Evolutionary conservation across 2,329 filamentous ascomycete species (phyloP).

Genomic region (Epichloe coenophiala): DNA sequence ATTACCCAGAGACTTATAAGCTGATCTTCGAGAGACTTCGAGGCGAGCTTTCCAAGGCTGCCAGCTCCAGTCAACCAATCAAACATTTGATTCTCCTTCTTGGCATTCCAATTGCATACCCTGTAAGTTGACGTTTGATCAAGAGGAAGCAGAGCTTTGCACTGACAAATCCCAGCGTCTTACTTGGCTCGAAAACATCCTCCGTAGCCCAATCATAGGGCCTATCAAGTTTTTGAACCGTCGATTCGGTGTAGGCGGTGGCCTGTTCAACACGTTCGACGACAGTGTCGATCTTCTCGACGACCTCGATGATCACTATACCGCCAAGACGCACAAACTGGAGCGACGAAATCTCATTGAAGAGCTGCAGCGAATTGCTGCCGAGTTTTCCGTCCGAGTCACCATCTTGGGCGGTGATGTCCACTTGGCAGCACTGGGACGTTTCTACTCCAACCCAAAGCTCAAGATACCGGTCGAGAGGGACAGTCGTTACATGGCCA

Average conservation of each 20-base stretch:
- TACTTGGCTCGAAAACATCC: conserved; percentile 92
- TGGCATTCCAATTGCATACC: conserved; percentile 78
- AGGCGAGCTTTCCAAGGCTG: conserved; percentile 57
- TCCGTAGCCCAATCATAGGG: conserved; percentile 73
- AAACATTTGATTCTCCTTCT: conserved; percentile 79
- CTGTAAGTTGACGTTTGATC: conserved; percentile 33
- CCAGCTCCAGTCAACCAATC: conserved; percentile 57
- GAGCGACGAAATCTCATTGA: conserved; percentile 71
- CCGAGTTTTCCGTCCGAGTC: conserved; percentile 75
- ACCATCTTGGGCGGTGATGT: conserved; percentile 93
- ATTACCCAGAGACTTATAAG: conserved; percentile 85
- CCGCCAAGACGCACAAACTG: conserved; percentile 77
- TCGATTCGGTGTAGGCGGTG: conserved; percentile 72
- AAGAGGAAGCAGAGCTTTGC: background rate
- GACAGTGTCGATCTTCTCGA: conserved; percentile 86
- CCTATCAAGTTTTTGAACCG: conserved; percentile 84
- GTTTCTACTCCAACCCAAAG: conserved; percentile 85
- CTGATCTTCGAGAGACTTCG: conserved; percentile 66
- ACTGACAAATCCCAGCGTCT: conserved; percentile 43
- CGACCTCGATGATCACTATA: conserved; percentile 93
- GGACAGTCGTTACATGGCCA: conserved; percentile 90
- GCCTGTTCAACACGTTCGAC: conserved; percentile 87
- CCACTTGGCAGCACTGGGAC: conserved; percentile 78
- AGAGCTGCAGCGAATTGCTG: conserved; percentile 69
- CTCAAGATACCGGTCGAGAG: conserved; percentile 62